Base-by-base conservation (phyloP, 768 basidiomycete species). In the Suillus occidentalis region DNA sequence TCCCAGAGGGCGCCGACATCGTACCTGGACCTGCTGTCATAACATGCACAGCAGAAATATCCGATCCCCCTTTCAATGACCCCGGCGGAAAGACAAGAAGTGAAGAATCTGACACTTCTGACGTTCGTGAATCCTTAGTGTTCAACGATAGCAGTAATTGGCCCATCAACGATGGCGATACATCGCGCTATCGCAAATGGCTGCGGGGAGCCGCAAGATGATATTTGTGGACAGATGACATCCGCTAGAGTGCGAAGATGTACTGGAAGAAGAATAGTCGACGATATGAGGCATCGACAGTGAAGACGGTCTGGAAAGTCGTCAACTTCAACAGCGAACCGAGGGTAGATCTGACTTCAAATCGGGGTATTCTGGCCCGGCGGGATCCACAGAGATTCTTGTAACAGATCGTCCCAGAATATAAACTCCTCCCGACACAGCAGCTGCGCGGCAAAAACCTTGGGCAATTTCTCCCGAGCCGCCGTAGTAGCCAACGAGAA, bases 401-500 rank as follows among this genome's bases (percentile, higher is more conserved):
- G 53, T 63, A 25, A 76, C 63, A 40, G 63, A 68, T 53, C 85
- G 82, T 31, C 88, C 89, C 4, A 94, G 82, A 65, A 94, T 87
- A 71, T 93, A 94, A 13, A 88, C 86, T 0, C 80, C 85, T 20
- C 91, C 90, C 57, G 80, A 81, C 39, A 99, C 96, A 3, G 97
- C 97, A 16, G 94, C 83, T 25, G 91, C 86, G 18, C 95, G 92
- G 72, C 87, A 89, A 71, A 92, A 99, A 2, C 95, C 96, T 76
- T 98, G 97, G 0, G 91, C 85, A 13, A 98, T 87, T 72, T 98
- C 97, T 6, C 97, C 97, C 0, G 90, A 82, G 22, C 95, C 93
- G 20, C 97, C 97, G 73, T 97, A 98, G 69, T 97, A 94, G 0
- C 94, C 94, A n/a, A 99, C 82, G 18, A 99, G 85, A 78, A 95